phyloP scores from a whole-genome alignment of 1,284 basidiomycete species.

The Pyrrhoderma lamaoense region DNA sequence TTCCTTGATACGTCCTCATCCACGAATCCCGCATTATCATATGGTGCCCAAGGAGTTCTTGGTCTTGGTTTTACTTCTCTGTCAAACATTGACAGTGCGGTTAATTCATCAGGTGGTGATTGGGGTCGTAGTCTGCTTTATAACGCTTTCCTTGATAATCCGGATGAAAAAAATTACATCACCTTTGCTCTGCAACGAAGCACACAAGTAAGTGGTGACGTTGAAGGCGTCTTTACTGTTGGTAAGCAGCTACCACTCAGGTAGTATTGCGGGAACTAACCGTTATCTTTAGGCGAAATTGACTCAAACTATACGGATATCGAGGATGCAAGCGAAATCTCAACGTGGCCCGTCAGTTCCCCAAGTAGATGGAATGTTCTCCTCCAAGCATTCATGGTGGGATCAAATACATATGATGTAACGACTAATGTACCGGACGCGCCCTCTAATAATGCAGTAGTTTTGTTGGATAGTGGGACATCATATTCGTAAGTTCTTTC shows the following conservation, averaged over 20 bases:
- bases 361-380: conserved; percentile 70
- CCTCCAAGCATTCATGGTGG: conserved; percentile 59
- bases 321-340: conserved; percentile 44
- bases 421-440: conserved; percentile 48
- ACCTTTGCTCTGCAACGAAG: conserved; percentile 63
- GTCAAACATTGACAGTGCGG: conserved; percentile 54
- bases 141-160: conserved; percentile 65
- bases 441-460: conserved; percentile 61
- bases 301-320: conserved; percentile 55
- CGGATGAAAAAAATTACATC: conserved; percentile 67
- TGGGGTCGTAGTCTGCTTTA: conserved; percentile 63
- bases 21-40: conserved; percentile 62
- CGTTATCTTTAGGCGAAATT: conserved; percentile 49
- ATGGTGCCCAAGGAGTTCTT: conserved; percentile 63
- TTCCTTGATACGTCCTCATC: conserved; percentile 55
- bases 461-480: conserved; percentile 68
- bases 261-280: not conserved
- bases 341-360: conserved; percentile 58
- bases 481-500: conserved; percentile 57
- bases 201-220: conserved; percentile 40
- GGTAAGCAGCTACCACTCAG: conserved; percentile 38
- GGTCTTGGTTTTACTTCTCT: conserved; percentile 74
- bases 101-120: conserved; percentile 49
- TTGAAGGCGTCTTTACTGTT: conserved; percentile 62
- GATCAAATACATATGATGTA: conserved; percentile 41